A percentile compares a stretch with the other conserved stretches of the same genome.
phyloP scores from a whole-genome alignment of 2,329 filamentous ascomycete genomes.

The Trichoderma semiorbis region DNA sequence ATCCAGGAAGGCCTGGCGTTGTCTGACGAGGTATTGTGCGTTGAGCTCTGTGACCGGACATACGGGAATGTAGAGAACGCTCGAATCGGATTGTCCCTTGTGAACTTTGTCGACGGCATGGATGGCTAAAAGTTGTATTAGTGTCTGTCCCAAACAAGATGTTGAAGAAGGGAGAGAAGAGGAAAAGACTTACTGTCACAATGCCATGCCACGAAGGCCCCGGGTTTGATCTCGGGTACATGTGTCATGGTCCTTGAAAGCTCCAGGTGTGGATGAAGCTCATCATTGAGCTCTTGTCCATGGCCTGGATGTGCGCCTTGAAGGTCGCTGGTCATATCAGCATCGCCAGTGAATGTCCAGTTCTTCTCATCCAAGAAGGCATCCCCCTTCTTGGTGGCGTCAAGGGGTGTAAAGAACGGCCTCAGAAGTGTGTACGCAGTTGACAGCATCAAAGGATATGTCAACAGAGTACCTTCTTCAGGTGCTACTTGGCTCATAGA shows the following conservation, averaged over 20 bases:
- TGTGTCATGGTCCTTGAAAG: constrained; percentile 66
- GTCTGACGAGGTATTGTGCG: constrained; percentile 64
- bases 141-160: neutral
- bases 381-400: neutral
- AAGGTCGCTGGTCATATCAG: constrained; percentile 54
- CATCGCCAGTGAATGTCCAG: constrained; percentile 53
- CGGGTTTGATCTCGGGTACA: constrained; percentile 64
- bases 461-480: constrained; percentile 73
- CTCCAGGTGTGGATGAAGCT: constrained; percentile 70
- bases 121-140: constrained; percentile 43
- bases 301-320: constrained; percentile 69
- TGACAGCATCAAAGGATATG: constrained; percentile 75
- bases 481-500: constrained; percentile 71
- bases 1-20: constrained; percentile 65
- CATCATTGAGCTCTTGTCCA: constrained; percentile 64
- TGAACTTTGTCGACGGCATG: constrained; percentile 84
- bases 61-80: constrained; percentile 84
- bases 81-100: constrained; percentile 67
- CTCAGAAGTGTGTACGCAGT: constrained; percentile 79
- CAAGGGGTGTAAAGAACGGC: constrained; percentile 69
- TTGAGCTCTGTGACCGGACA: constrained; percentile 77
- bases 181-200: constrained; percentile 57
- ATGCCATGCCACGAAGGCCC: constrained; percentile 82
- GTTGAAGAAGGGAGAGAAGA: neutral
- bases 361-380: constrained; percentile 51